Evolutionary conservation across 495 filamentous ascomycete genomes (phyloP).

Genomic region (Penicillium bovifimosum): DNA sequence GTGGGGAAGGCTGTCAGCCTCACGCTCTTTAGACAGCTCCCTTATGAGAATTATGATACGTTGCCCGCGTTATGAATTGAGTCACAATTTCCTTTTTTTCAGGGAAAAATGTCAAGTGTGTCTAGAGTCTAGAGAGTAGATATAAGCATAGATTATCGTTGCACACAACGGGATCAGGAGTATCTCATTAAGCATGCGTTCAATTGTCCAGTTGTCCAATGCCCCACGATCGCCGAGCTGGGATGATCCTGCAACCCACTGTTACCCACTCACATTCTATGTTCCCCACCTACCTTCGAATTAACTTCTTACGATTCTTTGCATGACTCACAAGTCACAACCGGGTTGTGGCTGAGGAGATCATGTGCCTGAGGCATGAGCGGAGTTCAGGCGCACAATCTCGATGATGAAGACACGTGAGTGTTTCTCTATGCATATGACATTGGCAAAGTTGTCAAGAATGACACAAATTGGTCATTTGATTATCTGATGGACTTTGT

Average conservation of each 20-base stretch:
- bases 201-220: not conserved
- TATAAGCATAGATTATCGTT: not conserved
- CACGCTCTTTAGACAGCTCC: not conserved
- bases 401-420: not conserved
- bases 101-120: not conserved
- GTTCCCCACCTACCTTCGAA: not conserved
- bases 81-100: not conserved
- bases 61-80: not conserved
- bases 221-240: not conserved
- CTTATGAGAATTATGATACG: not conserved
- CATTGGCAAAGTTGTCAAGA: not conserved
- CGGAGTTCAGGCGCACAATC: not conserved
- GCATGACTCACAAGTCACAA: constrained; percentile 6
- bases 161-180: not conserved
- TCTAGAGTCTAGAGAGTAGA: not conserved
- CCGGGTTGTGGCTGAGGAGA: not conserved
- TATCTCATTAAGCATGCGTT: not conserved
- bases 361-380: not conserved
- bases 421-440: not conserved
- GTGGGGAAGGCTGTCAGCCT: not conserved
- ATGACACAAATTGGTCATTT: not conserved
- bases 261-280: not conserved
- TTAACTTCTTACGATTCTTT: not conserved
- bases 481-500: not conserved
- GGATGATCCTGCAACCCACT: constrained; percentile 1